Conservation (phyloP, 176 grass and related monocot genomes). For the Themeda triandra region DNA sequence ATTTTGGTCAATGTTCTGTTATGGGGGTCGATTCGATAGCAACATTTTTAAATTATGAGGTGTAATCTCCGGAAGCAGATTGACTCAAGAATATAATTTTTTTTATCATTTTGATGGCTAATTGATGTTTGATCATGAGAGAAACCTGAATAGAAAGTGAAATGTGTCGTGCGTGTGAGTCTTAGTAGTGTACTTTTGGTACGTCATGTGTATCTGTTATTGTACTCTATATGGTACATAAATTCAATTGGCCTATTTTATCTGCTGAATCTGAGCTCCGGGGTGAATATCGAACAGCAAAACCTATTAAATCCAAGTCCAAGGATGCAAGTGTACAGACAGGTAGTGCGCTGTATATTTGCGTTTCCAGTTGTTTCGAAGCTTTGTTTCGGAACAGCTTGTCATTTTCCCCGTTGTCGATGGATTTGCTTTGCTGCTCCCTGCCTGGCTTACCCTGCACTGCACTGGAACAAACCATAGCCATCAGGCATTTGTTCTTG, state of each 20-base stretch:
- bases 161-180: no score
- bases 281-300: neutral
- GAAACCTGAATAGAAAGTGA: neutral
- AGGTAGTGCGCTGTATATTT: neutral
- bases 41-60: neutral
- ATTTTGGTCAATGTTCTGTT: neutral
- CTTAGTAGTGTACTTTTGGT: neutral
- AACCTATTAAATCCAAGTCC: no score
- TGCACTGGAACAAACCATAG: neutral
- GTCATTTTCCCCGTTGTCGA: neutral
- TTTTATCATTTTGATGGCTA: neutral
- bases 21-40: neutral
- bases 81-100: neutral
- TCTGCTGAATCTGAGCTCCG: neutral
- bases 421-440: neutral
- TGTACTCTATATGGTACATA: neutral
- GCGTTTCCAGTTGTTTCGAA: neutral
- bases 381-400: neutral
- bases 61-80: neutral
- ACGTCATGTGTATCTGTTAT: neutral
- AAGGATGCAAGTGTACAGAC: neutral
- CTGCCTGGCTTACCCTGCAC: neutral
- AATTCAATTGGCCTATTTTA: neutral
- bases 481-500: neutral
- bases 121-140: neutral